Conservation (phyloP, 2,329 filamentous ascomycete genomes). For the Xylaria polymorpha region DNA sequence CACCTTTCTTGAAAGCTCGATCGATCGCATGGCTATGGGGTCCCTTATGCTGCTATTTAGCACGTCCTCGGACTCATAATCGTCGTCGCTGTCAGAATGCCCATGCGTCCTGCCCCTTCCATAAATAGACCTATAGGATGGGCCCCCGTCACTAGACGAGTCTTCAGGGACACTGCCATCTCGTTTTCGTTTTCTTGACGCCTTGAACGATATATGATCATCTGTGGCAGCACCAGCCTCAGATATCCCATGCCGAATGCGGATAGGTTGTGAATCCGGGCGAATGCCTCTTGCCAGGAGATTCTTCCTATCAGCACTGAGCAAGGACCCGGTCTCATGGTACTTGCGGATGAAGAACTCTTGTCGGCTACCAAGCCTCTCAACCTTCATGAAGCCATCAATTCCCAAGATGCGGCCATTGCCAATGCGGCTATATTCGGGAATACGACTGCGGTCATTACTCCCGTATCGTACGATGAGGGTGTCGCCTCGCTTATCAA, state of each 20-base stretch:
- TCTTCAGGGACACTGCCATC: conserved; percentile 47
- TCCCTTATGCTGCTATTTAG: conserved; percentile 53
- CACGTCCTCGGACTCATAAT: conserved; percentile 58
- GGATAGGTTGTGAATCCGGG: conserved; percentile 55
- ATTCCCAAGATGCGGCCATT: conserved; percentile 78
- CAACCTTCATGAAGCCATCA: conserved; percentile 69
- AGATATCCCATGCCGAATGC: conserved; percentile 51
- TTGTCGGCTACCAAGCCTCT: conserved; percentile 70
- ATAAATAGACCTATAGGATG: conserved; percentile 74
- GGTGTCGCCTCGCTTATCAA: conserved; percentile 81
- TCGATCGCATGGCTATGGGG: conserved; percentile 64
- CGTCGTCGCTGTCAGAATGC: conserved; percentile 61
- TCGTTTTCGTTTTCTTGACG: conserved; percentile 58
- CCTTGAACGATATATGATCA: conserved; percentile 62
- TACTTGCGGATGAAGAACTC: conserved; percentile 63
- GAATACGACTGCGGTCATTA: conserved; percentile 77
- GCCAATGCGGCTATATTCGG: conserved; percentile 76
- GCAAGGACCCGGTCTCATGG: conserved; percentile 56
- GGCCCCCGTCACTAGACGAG: conserved; percentile 60
- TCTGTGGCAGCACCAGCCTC: conserved; percentile 48
- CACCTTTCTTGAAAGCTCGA: conserved; percentile 72
- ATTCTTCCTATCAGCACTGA: conserved; percentile 60
- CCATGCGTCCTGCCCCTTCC: conserved; percentile 67
- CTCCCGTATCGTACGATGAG: conserved; percentile 80
- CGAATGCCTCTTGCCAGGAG: conserved; percentile 58